These are phyloP conservation scores for Peterozyma xylosa DNA, from an alignment of 805 yeast genomes.

Conservation along the genomic window DNA sequence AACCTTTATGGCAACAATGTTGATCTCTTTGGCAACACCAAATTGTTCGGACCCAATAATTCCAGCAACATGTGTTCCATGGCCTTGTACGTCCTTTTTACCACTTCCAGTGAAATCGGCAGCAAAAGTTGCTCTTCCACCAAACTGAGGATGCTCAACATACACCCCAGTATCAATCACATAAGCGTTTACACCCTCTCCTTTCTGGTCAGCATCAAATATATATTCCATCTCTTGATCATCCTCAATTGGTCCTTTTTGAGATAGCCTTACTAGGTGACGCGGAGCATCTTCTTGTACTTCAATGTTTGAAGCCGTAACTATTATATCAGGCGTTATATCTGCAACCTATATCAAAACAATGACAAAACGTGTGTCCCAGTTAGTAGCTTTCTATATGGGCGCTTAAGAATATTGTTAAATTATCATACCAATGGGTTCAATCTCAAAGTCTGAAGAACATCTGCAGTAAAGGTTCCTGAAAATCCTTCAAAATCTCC, in stretches of 20 bases:
- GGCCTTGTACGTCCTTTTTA: constrained; percentile 61
- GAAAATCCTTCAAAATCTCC: constrained; percentile 69
- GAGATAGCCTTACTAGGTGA: constrained; percentile 61
- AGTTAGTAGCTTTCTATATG: not conserved
- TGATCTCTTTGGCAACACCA: constrained; percentile 75
- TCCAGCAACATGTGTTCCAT: constrained; percentile 94
- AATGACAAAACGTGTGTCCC: not conserved
- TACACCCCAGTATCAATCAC: constrained; percentile 82
- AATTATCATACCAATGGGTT: constrained; percentile 42
- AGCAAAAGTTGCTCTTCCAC: constrained; percentile 52
- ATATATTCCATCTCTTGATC: constrained; percentile 30
- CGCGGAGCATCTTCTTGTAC: constrained; percentile 48
- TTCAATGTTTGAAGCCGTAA: constrained; percentile 46
- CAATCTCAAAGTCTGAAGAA: constrained; percentile 36
- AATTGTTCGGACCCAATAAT: constrained; percentile 68
- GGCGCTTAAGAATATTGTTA: not conserved
- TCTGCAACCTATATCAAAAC: constrained; percentile 37
- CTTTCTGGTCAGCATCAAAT: constrained; percentile 39
- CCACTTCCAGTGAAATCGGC: constrained; percentile 58
- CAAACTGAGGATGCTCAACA: constrained; percentile 53
- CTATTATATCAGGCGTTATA: constrained; percentile 56
- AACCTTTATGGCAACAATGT: constrained; percentile 68
- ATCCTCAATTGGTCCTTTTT: constrained; percentile 23
- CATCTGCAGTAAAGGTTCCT: constrained; percentile 47
- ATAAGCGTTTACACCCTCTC: constrained; percentile 63